Evolutionary conservation across 78 protist species (phyloP).

Genomic region (Polysphondylium violaceum): DNA sequence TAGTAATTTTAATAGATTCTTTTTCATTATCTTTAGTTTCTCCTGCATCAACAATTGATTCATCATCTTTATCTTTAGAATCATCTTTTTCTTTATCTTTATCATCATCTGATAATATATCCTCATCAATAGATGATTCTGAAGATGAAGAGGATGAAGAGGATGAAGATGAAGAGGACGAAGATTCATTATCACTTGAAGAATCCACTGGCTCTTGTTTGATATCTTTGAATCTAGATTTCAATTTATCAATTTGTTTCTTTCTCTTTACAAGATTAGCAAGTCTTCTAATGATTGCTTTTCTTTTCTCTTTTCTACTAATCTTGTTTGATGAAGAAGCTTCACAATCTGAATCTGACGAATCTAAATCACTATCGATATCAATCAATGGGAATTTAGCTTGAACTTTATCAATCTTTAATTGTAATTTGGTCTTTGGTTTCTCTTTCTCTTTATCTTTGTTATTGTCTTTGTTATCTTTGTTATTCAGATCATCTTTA

Average conservation of each 20-base stretch:
- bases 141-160: no score
- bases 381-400: conserved; percentile 2
- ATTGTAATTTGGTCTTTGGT: conserved; percentile 7
- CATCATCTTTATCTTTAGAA: neutral
- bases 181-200: no score
- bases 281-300: neutral
- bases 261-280: neutral
- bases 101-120: no score
- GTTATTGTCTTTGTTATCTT: conserved; percentile 6
- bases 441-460: neutral
- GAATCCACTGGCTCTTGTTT: no score
- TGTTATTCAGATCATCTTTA: neutral
- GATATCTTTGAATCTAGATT: neutral
- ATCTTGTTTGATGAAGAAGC: neutral
- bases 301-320: no score
- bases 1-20: neutral
- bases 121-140: no score
- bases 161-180: no score
- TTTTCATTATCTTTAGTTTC: neutral
- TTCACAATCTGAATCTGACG: neutral
- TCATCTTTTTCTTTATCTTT: conserved; percentile 19
- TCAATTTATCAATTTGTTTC: no score
- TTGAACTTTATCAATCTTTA: neutral
- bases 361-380: no score
- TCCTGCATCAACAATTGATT: neutral